Evolutionary conservation across 2,329 filamentous ascomycete species (phyloP).

Genomic region (Fonsecaea erecta): DNA sequence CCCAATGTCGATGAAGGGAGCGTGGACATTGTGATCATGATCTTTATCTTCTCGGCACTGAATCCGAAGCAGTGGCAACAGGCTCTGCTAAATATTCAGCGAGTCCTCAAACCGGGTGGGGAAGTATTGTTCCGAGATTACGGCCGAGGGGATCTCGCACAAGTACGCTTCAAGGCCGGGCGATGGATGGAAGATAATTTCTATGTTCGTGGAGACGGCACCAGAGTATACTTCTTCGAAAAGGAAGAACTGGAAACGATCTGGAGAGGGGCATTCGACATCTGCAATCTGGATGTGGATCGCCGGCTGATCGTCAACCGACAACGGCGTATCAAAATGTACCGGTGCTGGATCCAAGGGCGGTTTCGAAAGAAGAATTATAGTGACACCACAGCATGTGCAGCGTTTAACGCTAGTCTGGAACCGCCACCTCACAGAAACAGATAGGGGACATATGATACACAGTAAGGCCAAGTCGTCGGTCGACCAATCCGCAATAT

Average conservation of each 20-base stretch:
- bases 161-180: conserved; percentile 96
- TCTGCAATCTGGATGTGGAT: conserved; percentile 81
- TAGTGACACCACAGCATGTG: neutral
- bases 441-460: neutral
- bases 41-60: conserved; percentile 96
- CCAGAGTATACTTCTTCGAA: conserved; percentile 96
- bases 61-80: conserved; percentile 81
- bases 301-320: conserved; percentile 90
- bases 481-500: conserved; percentile 5
- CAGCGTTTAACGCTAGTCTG: neutral
- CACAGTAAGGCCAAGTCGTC: neutral
- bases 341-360: conserved; percentile 78
- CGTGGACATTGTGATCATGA: conserved; percentile 90
- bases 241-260: conserved; percentile 78
- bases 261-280: conserved; percentile 74
- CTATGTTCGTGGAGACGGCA: conserved; percentile 93
- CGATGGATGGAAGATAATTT: conserved; percentile 96
- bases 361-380: conserved; percentile 45
- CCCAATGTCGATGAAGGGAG: conserved; percentile 75
- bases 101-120: conserved; percentile 88
- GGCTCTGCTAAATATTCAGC: conserved; percentile 79
- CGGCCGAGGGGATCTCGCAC: conserved; percentile 89
- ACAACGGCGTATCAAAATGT: conserved; percentile 93
- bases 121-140: conserved; percentile 95
- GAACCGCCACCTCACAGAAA: neutral